Conservation (phyloP, 208 protist genomes). For the Wallacemonas sp. region DNA sequence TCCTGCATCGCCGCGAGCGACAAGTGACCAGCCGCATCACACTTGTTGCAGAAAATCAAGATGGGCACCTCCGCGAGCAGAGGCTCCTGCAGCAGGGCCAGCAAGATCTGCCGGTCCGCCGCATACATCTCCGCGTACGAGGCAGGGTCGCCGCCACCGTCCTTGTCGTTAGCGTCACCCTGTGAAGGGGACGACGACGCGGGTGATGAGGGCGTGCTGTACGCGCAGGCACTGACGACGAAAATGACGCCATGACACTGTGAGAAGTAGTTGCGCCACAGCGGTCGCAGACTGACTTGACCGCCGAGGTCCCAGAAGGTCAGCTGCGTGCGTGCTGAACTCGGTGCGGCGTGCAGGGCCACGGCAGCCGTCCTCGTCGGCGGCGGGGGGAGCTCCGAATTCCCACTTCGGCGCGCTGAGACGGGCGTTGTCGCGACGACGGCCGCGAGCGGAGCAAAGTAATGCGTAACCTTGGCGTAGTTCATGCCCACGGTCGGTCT, state of each 20-base stretch:
- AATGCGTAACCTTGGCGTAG: constrained; percentile 91
- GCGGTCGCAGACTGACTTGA: constrained; percentile 88
- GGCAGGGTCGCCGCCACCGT: not conserved
- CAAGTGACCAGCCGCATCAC: constrained; percentile 67
- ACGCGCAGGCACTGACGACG: constrained; percentile 87
- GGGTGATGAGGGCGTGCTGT: too few relatives aligned
- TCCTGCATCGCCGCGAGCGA: constrained; percentile 53
- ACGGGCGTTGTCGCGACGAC: not conserved
- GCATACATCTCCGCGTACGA: constrained; percentile 3
- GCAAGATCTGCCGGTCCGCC: constrained; percentile 58
- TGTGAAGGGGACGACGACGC: too few relatives aligned
- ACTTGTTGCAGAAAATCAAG: constrained; percentile 95
- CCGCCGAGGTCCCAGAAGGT: constrained; percentile 97
- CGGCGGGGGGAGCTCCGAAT: constrained; percentile 75
- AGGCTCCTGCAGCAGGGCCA: constrained; percentile 75
- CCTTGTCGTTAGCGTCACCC: not conserved
- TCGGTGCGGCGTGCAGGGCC: constrained; percentile 11
- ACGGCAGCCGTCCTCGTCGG: constrained; percentile 7
- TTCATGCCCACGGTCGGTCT: constrained; percentile 98
- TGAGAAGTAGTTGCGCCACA: constrained; percentile 97
- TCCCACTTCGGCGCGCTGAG: too few relatives aligned
- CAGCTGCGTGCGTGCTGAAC: constrained; percentile 30
- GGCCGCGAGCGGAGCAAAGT: constrained; percentile 25
- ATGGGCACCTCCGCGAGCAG: constrained; percentile 74
- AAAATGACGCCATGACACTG: constrained; percentile 92